Base-by-base conservation (phyloP, 2,329 filamentous ascomycete species). In the Fusarium newnesense region DNA sequence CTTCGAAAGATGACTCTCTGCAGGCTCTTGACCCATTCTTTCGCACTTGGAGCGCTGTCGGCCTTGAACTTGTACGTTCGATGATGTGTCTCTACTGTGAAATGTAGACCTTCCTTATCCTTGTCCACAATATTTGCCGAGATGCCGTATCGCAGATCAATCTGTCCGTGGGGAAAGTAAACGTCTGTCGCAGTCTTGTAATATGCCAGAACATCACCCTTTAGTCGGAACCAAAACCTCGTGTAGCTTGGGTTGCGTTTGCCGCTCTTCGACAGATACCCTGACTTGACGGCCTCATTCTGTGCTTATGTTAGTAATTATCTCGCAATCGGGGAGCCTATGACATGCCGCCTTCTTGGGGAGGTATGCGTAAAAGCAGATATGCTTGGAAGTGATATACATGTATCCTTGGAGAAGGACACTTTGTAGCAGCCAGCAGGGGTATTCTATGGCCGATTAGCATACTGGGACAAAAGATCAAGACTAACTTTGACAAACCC, bases 291-390 rank as follows among this genome's bases (percentile, higher is more conserved):
- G 24, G 93, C 88, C 61, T 91, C 87, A 75, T 93, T 90, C 88
- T 94, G 80, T 40, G 11, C 34, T 42, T 54, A 19, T 8, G 42
- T 80, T n/a, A 80, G 76, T 10, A 56, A 24, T 15, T 4, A 11
- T 53, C 3, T 24, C 37, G 4, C 11, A 12, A 24, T 19, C 15
- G 16, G n/a, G 24, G 21, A 37, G 12, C 50, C 12, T 3, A 7
- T 16, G 28, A 79, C 91, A 82, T 86, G 93, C 93, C 58, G 93
- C 90, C 86, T 96, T 97, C 85, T 95, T 97, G 11, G 95, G 95
- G n/a, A 98, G 88, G 80, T 98, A 98, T 43, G 96, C 95, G 80
- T 98, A 98, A 81, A 98, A 99, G 83, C 95, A 98, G 69, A 98
- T 93, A 80, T 99, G 96, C 76, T 92, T 93, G 69, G 93, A 87